Evolutionary conservation across 345 rosid genomes (phyloP), one percentile per base, ranked within the genome.

Genomic region (Orychophragmus violaceus): DNA sequence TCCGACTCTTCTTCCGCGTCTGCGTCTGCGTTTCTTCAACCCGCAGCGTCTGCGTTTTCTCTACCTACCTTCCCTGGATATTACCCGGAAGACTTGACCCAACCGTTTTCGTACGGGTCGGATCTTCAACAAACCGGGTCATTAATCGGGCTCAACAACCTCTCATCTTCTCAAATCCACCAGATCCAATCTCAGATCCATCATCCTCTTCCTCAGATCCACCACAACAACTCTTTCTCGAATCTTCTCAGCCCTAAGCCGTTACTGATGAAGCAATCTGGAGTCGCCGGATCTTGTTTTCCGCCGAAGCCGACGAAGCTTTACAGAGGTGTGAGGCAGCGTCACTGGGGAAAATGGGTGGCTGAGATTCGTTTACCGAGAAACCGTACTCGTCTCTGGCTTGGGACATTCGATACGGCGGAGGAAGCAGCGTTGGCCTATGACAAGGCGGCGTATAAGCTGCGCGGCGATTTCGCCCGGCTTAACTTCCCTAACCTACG

Each of bases 271-370:
- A 87, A 89, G 74, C 79, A 79, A 32, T 53, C 70, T 27, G 90
- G 84, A 39, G 37, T 18, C 57, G 41, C 63, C 27, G 77, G 68
- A 33, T 59, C 77, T 25, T 60, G 68, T 66, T 53, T 67, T 57
- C 79, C 72, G n/a, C 65, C 74, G 1, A 89, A 87, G 70, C 86
- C 95, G 14, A 56, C 83, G 29, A 89, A 89, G 68, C 84, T 92
- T 0, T 92, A 91, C 82, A 74, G 98, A 46, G 98, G 98, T 11
- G 98, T 91, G 16, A 79, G 98, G 69, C 98, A 91, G 76, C 80
- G 98, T 50, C 98, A 92, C 69, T 92, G 98, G 98, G 98, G 98
- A 1, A 92, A 89, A 56, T 92, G 98, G 98, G 98, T 92, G 2
- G 98, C 96, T 4, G 98, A 92, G 91, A 92, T 92, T 69, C 89